These are phyloP conservation scores for Neurospora hispaniola DNA, from an alignment of 495 filamentous ascomycete genomes.

Conservation along the genomic window DNA sequence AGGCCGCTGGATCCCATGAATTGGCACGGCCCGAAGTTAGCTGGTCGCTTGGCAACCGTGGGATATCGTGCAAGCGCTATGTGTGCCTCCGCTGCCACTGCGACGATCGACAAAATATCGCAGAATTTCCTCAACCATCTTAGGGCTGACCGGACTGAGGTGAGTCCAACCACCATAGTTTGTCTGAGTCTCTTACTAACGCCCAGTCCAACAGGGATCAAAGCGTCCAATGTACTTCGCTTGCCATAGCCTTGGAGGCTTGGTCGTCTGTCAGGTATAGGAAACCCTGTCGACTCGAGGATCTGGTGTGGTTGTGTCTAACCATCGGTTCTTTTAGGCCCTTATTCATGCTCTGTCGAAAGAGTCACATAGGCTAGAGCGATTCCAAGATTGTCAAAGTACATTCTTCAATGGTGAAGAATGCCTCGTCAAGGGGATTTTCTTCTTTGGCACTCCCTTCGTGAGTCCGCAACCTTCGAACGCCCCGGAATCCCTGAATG, in stretches of 20 bases:
- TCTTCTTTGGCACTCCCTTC: conserved; percentile 13
- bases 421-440: conserved; percentile 9
- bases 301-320: neutral
- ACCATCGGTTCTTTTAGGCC: neutral
- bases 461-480: neutral
- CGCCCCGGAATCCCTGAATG: neutral
- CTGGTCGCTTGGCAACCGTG: conserved; percentile 7
- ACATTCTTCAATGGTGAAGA: conserved; percentile 6
- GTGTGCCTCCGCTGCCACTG: conserved; percentile 3
- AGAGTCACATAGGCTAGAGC: neutral
- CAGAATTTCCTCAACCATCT: conserved; percentile 5
- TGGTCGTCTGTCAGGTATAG: conserved; percentile 9
- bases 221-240: conserved; percentile 11
- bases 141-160: conserved; percentile 6
- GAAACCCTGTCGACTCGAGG: neutral
- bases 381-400: neutral
- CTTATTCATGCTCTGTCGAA: conserved; percentile 5
- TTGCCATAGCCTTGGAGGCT: conserved; percentile 10
- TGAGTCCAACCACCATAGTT: neutral
- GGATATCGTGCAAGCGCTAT: conserved; percentile 4
- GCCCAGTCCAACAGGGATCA: neutral
- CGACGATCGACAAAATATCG: conserved; percentile 7
- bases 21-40: neutral
- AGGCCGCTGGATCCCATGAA: conserved; percentile 2
- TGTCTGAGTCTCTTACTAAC: neutral